Conservation (phyloP, 2,329 filamentous ascomycete genomes). For the Helminthosporium solani region DNA sequence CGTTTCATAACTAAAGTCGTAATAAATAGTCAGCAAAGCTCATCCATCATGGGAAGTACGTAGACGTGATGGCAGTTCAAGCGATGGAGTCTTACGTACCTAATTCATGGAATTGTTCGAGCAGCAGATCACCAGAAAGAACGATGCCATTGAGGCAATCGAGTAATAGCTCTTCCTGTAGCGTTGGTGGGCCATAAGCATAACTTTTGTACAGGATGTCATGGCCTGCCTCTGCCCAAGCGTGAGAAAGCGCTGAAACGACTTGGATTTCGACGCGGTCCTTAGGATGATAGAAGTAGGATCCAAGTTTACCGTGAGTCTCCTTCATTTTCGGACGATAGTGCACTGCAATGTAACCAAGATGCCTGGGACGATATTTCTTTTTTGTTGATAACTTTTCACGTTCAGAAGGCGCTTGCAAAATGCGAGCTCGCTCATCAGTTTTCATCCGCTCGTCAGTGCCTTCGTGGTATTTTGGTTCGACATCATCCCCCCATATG, state of each 20-base stretch:
- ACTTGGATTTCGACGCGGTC: slow-evolving; percentile 34
- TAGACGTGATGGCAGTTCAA: too few species aligned
- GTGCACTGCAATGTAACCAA: slow-evolving; percentile 13
- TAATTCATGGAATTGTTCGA: slow-evolving; percentile 14
- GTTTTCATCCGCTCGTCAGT: neutral
- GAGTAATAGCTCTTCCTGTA: slow-evolving; percentile 11
- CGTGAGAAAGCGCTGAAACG: slow-evolving; percentile 25
- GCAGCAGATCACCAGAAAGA: slow-evolving; percentile 13
- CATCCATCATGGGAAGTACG: too few species aligned
- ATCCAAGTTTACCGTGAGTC: neutral
- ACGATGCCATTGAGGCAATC: slow-evolving; percentile 17
- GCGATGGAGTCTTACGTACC: neutral
- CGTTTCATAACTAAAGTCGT: slow-evolving; percentile 6
- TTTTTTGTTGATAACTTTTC: neutral
- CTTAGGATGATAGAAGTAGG: neutral
- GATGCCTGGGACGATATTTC: slow-evolving; percentile 9
- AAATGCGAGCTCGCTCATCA: neutral
- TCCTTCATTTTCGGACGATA: slow-evolving; percentile 12
- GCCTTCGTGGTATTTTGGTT: slow-evolving; percentile 4
- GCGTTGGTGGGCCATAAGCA: slow-evolving; percentile 7
- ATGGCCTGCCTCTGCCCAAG: slow-evolving; percentile 32
- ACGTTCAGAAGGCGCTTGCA: neutral
- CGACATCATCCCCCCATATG: slow-evolving; percentile 3
- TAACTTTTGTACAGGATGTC: slow-evolving; percentile 30
- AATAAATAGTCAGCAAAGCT: too few species aligned